Evolutionary conservation across 2,329 filamentous ascomycete genomes (phyloP), one percentile per base, ranked within the genome.

Genomic region (Diplodia seriata): DNA sequence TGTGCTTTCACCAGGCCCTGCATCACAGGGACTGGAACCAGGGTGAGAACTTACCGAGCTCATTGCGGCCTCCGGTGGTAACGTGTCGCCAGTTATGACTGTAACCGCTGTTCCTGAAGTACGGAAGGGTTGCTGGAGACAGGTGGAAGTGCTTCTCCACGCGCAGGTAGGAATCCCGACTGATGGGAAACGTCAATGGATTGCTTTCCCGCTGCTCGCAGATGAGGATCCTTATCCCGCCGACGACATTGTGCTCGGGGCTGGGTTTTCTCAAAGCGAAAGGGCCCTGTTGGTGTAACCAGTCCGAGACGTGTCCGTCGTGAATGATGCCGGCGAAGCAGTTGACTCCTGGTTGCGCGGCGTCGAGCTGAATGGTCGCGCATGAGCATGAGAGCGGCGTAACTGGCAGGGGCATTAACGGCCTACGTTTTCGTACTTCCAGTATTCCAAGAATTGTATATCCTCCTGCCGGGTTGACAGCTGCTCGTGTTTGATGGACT

Each of bases 341-440:
- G 54, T 36, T 49, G 63, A 54, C 36, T 50, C 63, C 20, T 23
- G 51, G 53, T n/a, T 57, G 36, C 12, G 43, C 9, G 8, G 38
- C 15, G 26, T 56, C 53, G 38, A 33, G 33, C 63, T 56, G 15
- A 20, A 23, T 15, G 26, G 15, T 18, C 29, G 20, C 26, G 36
- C 12, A 53, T 36, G 20, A 66, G 26, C n/a, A 49, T 20, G 26
- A 23, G 8, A 49, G 31, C 14, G 15, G 14, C 1, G 23, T 20
- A n/a, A 3, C 23, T 33, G 49, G 26, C 23, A 49, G 49, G 38
- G 54, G 9, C 7, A 26, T 23, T 11, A 31, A 12, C 1, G 11
- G 31, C 50, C 23, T 66, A 66, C 63, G 1, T 66, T 31, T 20
- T 57, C 63, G n/a, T 66, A 36, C 26, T 57, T 66, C 63, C 63